Base-by-base conservation (phyloP, 805 yeast species). In the Kodamaea restingae region DNA sequence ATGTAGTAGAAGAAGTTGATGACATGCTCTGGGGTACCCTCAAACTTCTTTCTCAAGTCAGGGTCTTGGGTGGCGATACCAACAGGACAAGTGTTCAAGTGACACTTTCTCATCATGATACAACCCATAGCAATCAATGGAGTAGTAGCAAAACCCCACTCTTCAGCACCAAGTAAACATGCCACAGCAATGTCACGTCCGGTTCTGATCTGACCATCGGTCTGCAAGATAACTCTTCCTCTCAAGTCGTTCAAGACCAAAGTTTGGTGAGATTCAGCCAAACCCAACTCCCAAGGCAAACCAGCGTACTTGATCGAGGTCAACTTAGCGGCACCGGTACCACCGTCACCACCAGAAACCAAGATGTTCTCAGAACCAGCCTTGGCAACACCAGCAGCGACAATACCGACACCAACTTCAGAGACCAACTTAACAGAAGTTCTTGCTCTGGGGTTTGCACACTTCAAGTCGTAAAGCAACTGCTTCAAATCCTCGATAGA, bases 51-150 rank as follows among this genome's bases (percentile, higher is more conserved):
- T 67, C 98, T 80, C 51, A 91, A 75, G 50, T 81, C 87, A 14
- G 97, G 97, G 63, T 91, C 98, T 67, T 93, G 98, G 21, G 98
- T 91, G 33, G 98, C 98, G 70, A 91, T 86, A 68, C 98, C 98
- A 36, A 91, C 98, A 20, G 98, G 96, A 67, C 98, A 91, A 28
- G 95, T 79, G 69, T 87, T 86, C 44, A 86, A 71, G 63, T 91
- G 98, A 60, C 97, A 87, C 72, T 84, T 87, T 67, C 96, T 78
- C 85, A 90, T 84, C 87, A 88, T 82, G 60, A 91, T 84, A 73
- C 98, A 91, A 46, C 98, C 98, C 90, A 91, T 79, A 24, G 97
- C 93, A 54, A 91, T 90, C 61, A 91, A 76, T 30, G 98, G 98
- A 48, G 96, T 82, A 18, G 98, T 91, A 20, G 98, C 98, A 58